Conservation (phyloP, 768 basidiomycete genomes). For the Mycena sanguinolenta region DNA sequence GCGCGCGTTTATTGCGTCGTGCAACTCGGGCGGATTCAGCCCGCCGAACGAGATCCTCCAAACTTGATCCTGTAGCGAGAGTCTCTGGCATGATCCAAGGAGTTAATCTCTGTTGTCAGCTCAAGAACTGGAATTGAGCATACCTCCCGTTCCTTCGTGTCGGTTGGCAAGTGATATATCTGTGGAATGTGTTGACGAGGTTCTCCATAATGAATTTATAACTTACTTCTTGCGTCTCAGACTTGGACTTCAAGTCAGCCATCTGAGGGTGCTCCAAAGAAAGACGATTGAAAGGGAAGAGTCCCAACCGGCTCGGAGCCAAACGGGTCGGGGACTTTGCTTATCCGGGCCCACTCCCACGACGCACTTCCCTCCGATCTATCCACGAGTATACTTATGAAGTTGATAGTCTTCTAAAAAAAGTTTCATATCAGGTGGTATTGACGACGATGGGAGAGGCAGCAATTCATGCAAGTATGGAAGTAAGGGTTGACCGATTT, state of each 20-base stretch:
- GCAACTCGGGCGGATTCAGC: neutral
- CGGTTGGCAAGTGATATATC: neutral
- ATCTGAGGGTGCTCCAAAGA: too few relatives aligned
- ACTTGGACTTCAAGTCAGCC: neutral
- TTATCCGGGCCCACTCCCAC: too few relatives aligned
- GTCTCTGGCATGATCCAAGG: neutral
- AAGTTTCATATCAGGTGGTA: too few relatives aligned
- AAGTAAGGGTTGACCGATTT: too few relatives aligned
- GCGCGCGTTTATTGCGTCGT: neutral
- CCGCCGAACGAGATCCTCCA: neutral
- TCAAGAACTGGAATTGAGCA: neutral
- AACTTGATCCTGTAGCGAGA: slow-evolving; percentile 1
- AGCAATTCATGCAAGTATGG: too few relatives aligned
- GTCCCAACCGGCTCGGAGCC: too few relatives aligned
- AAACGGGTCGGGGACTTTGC: too few relatives aligned
- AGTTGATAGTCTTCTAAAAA: too few relatives aligned
- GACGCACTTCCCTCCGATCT: too few relatives aligned
- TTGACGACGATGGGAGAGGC: too few relatives aligned
- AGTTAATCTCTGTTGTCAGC: neutral
- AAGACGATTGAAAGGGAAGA: too few relatives aligned
- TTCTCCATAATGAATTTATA: neutral
- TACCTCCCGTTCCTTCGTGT: neutral
- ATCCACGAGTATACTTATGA: too few relatives aligned
- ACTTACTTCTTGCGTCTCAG: neutral
- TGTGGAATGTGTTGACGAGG: neutral